Conservation (phyloP, 164 flowering plant species). For the Litsea cubeba region DNA sequence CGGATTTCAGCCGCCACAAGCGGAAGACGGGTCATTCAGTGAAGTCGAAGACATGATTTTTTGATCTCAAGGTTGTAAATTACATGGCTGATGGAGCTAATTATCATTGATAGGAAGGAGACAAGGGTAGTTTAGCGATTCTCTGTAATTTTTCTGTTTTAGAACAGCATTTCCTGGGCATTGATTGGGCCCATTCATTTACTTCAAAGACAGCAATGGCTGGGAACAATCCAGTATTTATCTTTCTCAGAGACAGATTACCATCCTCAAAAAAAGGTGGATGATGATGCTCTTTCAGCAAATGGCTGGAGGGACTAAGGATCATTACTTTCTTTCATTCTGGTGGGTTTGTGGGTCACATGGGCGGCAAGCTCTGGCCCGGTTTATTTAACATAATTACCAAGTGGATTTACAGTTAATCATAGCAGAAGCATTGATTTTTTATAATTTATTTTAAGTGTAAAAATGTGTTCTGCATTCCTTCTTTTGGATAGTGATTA, state of each 20-base stretch:
- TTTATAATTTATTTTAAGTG: too few species aligned
- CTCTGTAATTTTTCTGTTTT: conserved; percentile 6
- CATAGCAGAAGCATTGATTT: too few species aligned
- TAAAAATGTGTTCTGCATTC: too few species aligned
- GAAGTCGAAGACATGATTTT: conserved; percentile 4
- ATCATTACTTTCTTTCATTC: too few species aligned
- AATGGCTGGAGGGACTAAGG: too few species aligned
- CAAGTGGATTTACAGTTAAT: too few species aligned
- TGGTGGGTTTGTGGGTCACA: too few species aligned
- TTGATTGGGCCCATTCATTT: conserved; percentile 20
- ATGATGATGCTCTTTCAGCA: too few species aligned
- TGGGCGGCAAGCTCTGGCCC: too few species aligned
- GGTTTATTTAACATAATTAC: too few species aligned
- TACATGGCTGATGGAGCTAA: conserved; percentile 13
- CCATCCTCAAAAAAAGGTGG: too few species aligned
- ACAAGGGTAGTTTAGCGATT: conserved; percentile 8
- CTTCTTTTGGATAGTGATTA: too few species aligned
- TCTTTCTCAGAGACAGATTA: not conserved
- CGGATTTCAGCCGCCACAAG: conserved; percentile 99
- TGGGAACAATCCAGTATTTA: conserved; percentile 5
- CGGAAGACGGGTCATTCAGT: conserved; percentile 89
- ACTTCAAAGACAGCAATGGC: conserved; percentile 11
- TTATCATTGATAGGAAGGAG: conserved; percentile 10
- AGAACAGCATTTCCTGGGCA: conserved; percentile 14
- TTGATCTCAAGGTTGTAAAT: conserved; percentile 9